Evolutionary conservation across 2,329 filamentous ascomycete genomes (phyloP), one percentile per base, ranked within the genome.

Genomic region (Trichoderma koningii): DNA sequence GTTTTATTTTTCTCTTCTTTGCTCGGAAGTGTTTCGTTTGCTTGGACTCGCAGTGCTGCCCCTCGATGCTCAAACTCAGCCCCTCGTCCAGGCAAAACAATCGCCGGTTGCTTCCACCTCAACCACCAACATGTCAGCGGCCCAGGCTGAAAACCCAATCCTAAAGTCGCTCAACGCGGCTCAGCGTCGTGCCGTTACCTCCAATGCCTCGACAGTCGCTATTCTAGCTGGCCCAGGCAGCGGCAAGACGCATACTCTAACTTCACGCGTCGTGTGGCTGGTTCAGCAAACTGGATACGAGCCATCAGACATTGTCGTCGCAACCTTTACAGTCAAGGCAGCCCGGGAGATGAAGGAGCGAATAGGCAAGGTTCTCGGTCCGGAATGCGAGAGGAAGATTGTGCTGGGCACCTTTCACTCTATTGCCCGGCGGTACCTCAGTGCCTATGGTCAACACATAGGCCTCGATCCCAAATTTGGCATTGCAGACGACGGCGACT

Each of bases 271-370:
- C 65, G 93, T 93, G 71, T 96, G 94, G 83, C 86, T 97, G 34
- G 85, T 97, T 62, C 85, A 89, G 57, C 82, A 90, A 71, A 80
- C 86, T 70, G 86, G 88, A 48, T 86, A 92, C 70, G 85, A 87
- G 64, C 94, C 94, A 72, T 87, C 90, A 79, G 92, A 97, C 78
- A 88, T 98, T 71, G 88, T 99, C 66, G 94, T 97, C 66, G 95
- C 94, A 67, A 98, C 94, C 0, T 99, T 99, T 74, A 99, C 95
- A 2, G 93, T 97, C 75, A 98, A 98, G 76, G 93, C 95, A 1
- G 92, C 93, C 19, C 86, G 82, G 19, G 94, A 98, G 79, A 99
- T 99, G 94, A 92, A 93, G 72, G 88, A 92, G 73, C 87, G 94
- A 7, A 91, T 98, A 64, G 87, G 88, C 0, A 89, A 85, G 66